phyloP scores from a whole-genome alignment of 2,329 filamentous ascomycete genomes.

The Zasmidium citrigriseum region DNA sequence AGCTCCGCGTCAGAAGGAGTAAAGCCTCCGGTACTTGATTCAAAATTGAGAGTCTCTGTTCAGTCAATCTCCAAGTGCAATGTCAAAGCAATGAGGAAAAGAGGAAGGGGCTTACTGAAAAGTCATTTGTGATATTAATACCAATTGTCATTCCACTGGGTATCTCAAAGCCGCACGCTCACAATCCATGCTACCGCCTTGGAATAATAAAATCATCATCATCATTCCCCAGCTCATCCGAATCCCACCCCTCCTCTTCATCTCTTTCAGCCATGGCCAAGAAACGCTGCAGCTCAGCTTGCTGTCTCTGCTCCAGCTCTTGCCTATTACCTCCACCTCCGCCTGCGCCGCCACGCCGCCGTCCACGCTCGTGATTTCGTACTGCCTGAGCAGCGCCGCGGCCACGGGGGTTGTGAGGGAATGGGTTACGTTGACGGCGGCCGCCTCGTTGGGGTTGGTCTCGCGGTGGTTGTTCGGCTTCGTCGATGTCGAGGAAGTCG shows the following conservation, averaged over 20 bases:
- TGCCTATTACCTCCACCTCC: conserved; percentile 14
- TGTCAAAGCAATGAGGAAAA: too few species aligned
- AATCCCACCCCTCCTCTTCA: conserved; percentile 61
- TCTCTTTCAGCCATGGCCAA: conserved; percentile 54
- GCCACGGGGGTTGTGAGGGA: conserved; percentile 23
- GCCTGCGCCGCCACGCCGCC: conserved; percentile 7
- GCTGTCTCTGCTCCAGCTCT: conserved; percentile 25
- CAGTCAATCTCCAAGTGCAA: too few species aligned
- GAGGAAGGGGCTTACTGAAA: too few species aligned
- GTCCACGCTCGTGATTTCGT: conserved; percentile 23
- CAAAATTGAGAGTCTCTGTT: too few species aligned
- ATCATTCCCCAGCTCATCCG: conserved; percentile 54
- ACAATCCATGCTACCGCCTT: background rate
- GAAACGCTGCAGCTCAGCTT: conserved; percentile 51
- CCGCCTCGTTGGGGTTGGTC: conserved; percentile 6
- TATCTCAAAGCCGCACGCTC: background rate
- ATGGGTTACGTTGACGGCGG: conserved; percentile 27
- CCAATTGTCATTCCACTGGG: background rate
- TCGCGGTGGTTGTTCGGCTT: conserved; percentile 6
- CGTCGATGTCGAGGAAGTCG: conserved; percentile 5
- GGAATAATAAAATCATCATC: conserved; percentile 30
- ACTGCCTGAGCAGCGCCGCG: conserved; percentile 20
- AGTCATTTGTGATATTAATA: background rate
- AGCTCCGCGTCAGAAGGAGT: too few species aligned
- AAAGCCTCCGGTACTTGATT: too few species aligned